Evolutionary conservation across 2,329 filamentous ascomycete species (phyloP).

Genomic region (Phaeoacremonium minimum): DNA sequence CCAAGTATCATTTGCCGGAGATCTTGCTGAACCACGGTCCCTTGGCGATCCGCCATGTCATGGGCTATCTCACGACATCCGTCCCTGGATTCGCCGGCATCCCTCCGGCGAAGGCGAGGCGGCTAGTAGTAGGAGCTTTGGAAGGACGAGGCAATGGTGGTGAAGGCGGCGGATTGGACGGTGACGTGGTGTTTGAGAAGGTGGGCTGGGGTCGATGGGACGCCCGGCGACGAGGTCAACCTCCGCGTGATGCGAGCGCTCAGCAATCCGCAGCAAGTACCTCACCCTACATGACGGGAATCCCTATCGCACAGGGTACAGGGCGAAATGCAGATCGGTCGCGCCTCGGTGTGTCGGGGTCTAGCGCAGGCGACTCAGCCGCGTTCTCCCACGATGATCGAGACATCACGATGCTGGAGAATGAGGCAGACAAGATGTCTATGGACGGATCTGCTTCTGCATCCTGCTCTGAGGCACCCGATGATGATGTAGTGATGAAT

Average conservation of each 20-base stretch:
- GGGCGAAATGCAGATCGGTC: conserved; percentile 40
- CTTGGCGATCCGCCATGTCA: conserved; percentile 89
- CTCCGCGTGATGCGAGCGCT: conserved; percentile 33
- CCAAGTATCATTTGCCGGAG: conserved; percentile 84
- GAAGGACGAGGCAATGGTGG: conserved; percentile 66
- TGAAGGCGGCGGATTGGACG: conserved; percentile 57
- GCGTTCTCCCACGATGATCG: conserved; percentile 72
- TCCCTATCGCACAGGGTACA: conserved; percentile 49
- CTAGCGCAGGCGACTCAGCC: conserved; percentile 66
- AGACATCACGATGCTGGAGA: conserved; percentile 66
- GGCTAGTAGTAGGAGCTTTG: conserved; percentile 86
- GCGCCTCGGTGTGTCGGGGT: conserved; percentile 45
- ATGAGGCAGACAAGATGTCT: conserved; percentile 95
- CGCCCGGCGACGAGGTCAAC: conserved; percentile 68
- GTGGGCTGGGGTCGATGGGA: conserved; percentile 98
- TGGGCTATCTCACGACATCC: conserved; percentile 87
- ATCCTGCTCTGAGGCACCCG: conserved; percentile 72
- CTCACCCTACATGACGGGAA: conserved; percentile 42
- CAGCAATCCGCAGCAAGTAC: conserved; percentile 36
- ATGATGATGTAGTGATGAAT: conserved; percentile 60
- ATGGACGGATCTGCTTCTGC: conserved; percentile 65
- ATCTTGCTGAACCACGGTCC: conserved; percentile 89
- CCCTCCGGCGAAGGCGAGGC: conserved; percentile 81
- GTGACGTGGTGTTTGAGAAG: conserved; percentile 85
- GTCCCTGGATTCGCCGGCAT: conserved; percentile 91